Base-by-base conservation (phyloP, 2,329 filamentous ascomycete genomes). In the Monosporascus sp. region DNA sequence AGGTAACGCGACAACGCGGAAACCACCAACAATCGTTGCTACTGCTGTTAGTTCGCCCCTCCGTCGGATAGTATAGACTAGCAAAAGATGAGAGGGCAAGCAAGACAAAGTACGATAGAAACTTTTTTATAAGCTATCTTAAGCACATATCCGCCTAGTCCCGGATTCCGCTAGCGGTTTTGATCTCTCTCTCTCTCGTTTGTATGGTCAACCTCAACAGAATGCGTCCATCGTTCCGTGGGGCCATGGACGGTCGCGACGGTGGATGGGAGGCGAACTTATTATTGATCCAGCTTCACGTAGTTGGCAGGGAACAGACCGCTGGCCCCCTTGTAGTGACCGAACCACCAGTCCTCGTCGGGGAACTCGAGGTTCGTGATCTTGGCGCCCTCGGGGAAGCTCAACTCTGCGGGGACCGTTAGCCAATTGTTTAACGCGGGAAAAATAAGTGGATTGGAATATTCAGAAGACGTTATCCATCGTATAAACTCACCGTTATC, bases 321-420 rank as follows among this genome's bases (percentile, higher is more conserved):
- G 31, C 82, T 81, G 53, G 86, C 81, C 49, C 91, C 91, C 25
- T 85, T 79, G 70, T 88, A 95, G 64, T 89, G 84, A 54, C 94
- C 94, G 63, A 93, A 88, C 94, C 94, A 99, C 94, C 94, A 99
- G 68, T 99, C 94, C 60, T 97, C 93, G 64, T 97, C 94, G 2
- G 94, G 94, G 72, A 97, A 97, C 75, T 97, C 90, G 59, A 99
- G 76, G 65, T 88, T 81, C 27, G 82, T 88, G 62, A 99, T 87
- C 57, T 78, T 90, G 39, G 89, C 93, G 31, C 88, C 87, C 65
- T 99, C 94, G 3, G 90, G 90, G 75, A 99, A 99, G 68, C 87
- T 91, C 58, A 84, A 66, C 62, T 84, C 81, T 84, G 62, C 48
- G 31, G 27, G 84, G 65, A 67, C 83, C 75, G 61, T 65, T 50